Base-by-base conservation (phyloP, 108 stramenopile genomes). In the Tribonema minus region DNA sequence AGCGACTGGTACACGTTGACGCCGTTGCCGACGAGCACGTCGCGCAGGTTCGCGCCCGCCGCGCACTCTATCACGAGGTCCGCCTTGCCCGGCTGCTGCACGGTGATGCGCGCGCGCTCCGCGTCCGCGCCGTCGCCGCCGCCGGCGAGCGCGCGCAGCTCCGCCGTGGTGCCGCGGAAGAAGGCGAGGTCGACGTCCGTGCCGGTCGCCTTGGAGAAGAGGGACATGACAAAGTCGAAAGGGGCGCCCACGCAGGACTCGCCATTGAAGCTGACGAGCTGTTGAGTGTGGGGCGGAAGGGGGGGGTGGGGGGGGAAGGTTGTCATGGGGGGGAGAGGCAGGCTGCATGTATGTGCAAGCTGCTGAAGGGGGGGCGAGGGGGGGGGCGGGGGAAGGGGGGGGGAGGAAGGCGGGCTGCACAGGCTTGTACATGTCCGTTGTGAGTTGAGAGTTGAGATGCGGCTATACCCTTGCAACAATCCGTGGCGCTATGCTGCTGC, bases 1-100 rank as follows among this genome's bases (percentile, higher is more conserved):
- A 94, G 63, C 64, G 88, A 89, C 75, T 93, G 95, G 86, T 95
- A 95, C 28, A 95, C 95, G 83, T 95, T 95, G 64, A 93, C 92
- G 32, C 87, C 91, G 79, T 94, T 92, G 61, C 90, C 92, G 6
- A 91, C 89, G n/a, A 92, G 69, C 38, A 93, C 75, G 66, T 93
- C 80, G 3, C 92, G 89, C 7, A 94, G 74, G 78, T 94, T 93
- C 38, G 84, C 86, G 4, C 95, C 92, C 20, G 84, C 76, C 40
- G 85, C 74, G 66, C 88, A 92, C 67, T 72, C 68, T 7, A 90
- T 68, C 68, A 61, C 70, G 20, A 67, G 25, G 26, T 76, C 73
- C 28, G 77, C 41, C 82, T 92, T 91, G 31, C 88, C 76, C 6
- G 58, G n/a, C 73, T 26, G 92, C 91, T 68, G 91, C 88, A 95